These are phyloP conservation scores for Mycena crocata DNA, from an alignment of 768 basidiomycete genomes.

Conservation along the genomic window DNA sequence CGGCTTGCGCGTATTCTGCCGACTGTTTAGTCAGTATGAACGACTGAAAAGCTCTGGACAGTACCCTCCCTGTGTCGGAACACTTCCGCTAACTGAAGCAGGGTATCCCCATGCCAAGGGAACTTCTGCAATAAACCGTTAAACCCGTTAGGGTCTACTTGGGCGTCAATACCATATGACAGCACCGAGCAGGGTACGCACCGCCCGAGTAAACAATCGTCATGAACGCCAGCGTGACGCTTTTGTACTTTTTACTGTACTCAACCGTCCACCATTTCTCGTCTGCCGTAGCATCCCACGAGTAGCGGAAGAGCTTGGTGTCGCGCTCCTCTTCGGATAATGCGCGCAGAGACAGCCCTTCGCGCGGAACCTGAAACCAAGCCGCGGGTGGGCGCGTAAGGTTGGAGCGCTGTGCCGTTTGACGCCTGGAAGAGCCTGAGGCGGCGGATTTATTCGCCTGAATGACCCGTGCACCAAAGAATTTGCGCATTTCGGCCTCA, in stretches of 20 bases:
- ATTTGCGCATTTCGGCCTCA: constrained; percentile 91
- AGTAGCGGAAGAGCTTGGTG: constrained; percentile 54
- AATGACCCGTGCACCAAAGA: constrained; percentile 94
- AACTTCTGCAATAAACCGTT: constrained; percentile 79
- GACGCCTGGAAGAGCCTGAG: constrained; percentile 51
- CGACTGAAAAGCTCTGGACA: neutral
- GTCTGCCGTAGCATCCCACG: constrained; percentile 52
- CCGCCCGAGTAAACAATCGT: constrained; percentile 85
- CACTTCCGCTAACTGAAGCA: constrained; percentile 88
- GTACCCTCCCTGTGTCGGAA: constrained; percentile 89
- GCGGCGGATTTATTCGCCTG: constrained; percentile 63
- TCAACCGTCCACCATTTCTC: constrained; percentile 94
- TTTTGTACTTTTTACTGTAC: constrained; percentile 87
- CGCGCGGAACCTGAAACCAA: constrained; percentile 80
- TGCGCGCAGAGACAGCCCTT: constrained; percentile 76
- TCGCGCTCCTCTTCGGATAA: constrained; percentile 66
- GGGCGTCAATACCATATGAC: neutral
- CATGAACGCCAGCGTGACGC: constrained; percentile 84
- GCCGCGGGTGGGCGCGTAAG: constrained; percentile 80
- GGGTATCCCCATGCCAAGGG: constrained; percentile 94
- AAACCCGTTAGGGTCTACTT: constrained; percentile 80
- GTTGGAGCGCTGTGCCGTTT: constrained; percentile 67
- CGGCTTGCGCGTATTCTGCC: constrained; percentile 83
- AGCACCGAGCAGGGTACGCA: constrained; percentile 47
- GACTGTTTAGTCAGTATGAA: neutral